Evolutionary conservation across 1,284 basidiomycete species (phyloP).

Genomic region (Volvariella volvacea): DNA sequence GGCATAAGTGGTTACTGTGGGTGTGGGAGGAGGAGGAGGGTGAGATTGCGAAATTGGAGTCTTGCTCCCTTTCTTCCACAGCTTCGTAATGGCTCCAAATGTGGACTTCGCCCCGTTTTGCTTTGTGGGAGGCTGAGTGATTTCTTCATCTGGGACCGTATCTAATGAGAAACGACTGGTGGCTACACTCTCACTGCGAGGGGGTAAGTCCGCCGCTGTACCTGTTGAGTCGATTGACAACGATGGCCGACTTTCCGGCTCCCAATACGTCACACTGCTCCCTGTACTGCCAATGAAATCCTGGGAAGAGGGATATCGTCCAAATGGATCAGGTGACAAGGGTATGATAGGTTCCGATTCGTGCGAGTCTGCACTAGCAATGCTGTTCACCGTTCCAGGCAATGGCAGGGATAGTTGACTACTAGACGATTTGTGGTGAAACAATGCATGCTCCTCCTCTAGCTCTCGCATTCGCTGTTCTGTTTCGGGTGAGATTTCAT

Average conservation of each 20-base stretch:
- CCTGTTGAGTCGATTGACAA: background rate
- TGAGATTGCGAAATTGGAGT: conserved; percentile 20
- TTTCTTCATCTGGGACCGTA: conserved; percentile 43
- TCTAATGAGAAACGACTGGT: conserved; percentile 72
- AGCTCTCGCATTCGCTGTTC: conserved; percentile 46
- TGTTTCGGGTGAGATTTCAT: conserved; percentile 39
- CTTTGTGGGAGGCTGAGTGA: conserved; percentile 21
- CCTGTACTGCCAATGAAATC: conserved; percentile 23
- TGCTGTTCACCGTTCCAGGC: background rate
- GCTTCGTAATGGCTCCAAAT: conserved; percentile 61
- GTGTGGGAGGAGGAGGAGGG: conserved; percentile 11
- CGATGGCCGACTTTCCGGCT: conserved; percentile 12
- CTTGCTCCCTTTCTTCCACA: conserved; percentile 70
- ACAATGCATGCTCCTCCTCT: conserved; percentile 40
- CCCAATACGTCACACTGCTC: conserved; percentile 30
- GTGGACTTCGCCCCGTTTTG: conserved; percentile 14
- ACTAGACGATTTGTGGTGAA: conserved; percentile 29
- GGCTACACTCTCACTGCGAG: conserved; percentile 8
- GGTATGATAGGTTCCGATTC: conserved; percentile 51
- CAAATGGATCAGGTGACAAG: conserved; percentile 73
- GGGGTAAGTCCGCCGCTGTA: background rate
- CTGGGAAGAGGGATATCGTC: conserved; percentile 52
- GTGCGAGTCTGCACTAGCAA: conserved; percentile 14
- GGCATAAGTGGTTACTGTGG: conserved; percentile 21
- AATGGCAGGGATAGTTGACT: conserved; percentile 9